A percentile compares a stretch with the other conserved stretches of the same genome.
These are phyloP conservation scores for Peziza echinospora DNA, from an alignment of 495 filamentous ascomycete species.

Conservation along the genomic window DNA sequence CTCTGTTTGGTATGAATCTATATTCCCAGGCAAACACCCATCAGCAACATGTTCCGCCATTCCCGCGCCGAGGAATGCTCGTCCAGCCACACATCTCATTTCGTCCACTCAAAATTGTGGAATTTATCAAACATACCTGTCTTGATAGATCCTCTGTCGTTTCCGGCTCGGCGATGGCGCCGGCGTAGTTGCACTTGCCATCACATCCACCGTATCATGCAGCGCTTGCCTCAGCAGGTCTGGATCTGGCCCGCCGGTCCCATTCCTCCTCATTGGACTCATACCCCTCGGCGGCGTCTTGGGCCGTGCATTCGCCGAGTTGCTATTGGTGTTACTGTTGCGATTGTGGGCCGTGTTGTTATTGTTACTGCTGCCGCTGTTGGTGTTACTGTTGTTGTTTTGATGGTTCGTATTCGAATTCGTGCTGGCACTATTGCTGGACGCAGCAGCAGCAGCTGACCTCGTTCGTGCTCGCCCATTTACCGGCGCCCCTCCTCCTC, in stretches of 20 bases:
- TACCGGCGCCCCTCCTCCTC: too few relatives aligned
- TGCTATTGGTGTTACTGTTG: constrained; percentile 1
- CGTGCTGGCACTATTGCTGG: neutral
- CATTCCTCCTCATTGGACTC: neutral
- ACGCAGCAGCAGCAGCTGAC: neutral
- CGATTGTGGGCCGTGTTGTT: neutral
- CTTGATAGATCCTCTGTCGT: constrained; percentile 18
- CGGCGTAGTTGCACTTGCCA: constrained; percentile 4
- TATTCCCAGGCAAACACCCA: constrained; percentile 1
- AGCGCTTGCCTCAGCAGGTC: neutral
- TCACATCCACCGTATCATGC: neutral
- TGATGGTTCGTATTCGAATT: neutral
- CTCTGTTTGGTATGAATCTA: constrained; percentile 88
- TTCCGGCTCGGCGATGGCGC: constrained; percentile 20
- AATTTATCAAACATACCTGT: constrained; percentile 10
- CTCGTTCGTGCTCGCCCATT: neutral
- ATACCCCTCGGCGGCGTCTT: neutral
- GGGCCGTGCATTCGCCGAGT: neutral
- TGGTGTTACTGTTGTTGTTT: neutral
- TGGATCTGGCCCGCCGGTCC: neutral
- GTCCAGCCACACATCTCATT: neutral
- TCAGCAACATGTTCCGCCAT: constrained; percentile 1
- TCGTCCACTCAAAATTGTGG: neutral
- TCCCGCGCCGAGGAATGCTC: neutral
- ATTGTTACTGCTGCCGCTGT: neutral